phyloP scores from a whole-genome alignment of 2,329 filamentous ascomycete species.

The Fusarium coicis region DNA sequence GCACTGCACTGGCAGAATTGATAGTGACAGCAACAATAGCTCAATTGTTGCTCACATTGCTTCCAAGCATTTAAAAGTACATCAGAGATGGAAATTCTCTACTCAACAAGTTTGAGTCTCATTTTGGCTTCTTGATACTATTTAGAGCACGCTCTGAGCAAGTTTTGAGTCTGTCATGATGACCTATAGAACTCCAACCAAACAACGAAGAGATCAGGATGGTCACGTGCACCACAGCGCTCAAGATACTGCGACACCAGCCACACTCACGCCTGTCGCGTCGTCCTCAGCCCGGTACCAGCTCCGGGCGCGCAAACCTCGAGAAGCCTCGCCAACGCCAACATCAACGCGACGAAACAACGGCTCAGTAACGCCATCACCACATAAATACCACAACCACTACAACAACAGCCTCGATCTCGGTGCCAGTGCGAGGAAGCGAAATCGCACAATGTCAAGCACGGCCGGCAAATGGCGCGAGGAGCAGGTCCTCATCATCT shows the following conservation, averaged over 20 bases:
- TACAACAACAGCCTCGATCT: not conserved
- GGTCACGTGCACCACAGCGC: slow-evolving; percentile 31
- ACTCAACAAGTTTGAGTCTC: not conserved
- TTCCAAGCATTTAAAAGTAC: not conserved
- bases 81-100: fast-evolving
- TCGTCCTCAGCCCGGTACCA: slow-evolving; percentile 37
- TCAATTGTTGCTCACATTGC: not conserved
- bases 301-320: slow-evolving; percentile 42
- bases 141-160: not conserved
- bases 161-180: not conserved
- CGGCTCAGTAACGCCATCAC: slow-evolving; percentile 22
- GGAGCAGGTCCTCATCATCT: slow-evolving; percentile 76
- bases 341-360: slow-evolving; percentile 36
- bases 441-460: slow-evolving; percentile 60
- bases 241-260: slow-evolving; percentile 13
- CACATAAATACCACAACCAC: slow-evolving; percentile 10
- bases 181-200: slow-evolving; percentile 10
- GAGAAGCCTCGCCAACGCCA: slow-evolving; percentile 32
- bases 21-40: not conserved
- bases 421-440: slow-evolving; percentile 5
- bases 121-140: not conserved
- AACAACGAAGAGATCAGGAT: not conserved
- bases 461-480: slow-evolving; percentile 70
- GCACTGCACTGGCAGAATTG: not conserved
- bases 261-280: slow-evolving; percentile 34